Base-by-base conservation (phyloP, 768 basidiomycete genomes). In the Termitomyces sp. region DNA sequence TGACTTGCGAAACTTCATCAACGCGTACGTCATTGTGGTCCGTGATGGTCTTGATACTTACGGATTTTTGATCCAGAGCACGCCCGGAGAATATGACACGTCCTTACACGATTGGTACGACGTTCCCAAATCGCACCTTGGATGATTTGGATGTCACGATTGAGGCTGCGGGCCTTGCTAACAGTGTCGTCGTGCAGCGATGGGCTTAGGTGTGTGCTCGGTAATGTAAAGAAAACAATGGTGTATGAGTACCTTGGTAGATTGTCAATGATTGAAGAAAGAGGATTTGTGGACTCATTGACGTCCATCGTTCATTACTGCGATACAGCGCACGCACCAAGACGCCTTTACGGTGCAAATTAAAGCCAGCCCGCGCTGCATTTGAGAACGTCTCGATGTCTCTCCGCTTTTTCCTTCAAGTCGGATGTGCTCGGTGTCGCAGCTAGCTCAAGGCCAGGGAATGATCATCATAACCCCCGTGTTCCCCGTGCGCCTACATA, bases 121-220 rank as follows among this genome's bases (percentile, higher is more conserved):
- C 94, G 6, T 97, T 97, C 80, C 95, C 95, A 2, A 90, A 84
- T 68, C 82, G 84, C 40, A 82, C 79, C 7, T 76, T 97, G 10
- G 85, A 86, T 5, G 81, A 93, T 64, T 74, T 85, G 42, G 64
- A 59, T 26, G 76, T 79, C 64, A 93, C 93, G 2, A 83, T 97
- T 58, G 78, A 88, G 65, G 79, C 75, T 16, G 92, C 92, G 2
- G 84, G 86, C 0, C 71, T 96, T 64, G 77, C 80, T 27, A 94
- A 93, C 64, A 90, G 88, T 55, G 93, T 97, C 18, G 78, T 97
- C 5, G 87, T 95, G 14, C 93, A 95, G 73, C 77, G 89, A 52
- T 91, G 88, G 89, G 76, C 69, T 37, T 87, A 67, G 62, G 53
- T 34, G 30, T 30, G 40, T 54, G 13, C 34, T 51, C 18, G 42